Percentiles rank a stretch among this genome's conserved stretches.
phyloP scores from a whole-genome alignment of 176 grass and related monocot species.

The Guadua angustifolia region DNA sequence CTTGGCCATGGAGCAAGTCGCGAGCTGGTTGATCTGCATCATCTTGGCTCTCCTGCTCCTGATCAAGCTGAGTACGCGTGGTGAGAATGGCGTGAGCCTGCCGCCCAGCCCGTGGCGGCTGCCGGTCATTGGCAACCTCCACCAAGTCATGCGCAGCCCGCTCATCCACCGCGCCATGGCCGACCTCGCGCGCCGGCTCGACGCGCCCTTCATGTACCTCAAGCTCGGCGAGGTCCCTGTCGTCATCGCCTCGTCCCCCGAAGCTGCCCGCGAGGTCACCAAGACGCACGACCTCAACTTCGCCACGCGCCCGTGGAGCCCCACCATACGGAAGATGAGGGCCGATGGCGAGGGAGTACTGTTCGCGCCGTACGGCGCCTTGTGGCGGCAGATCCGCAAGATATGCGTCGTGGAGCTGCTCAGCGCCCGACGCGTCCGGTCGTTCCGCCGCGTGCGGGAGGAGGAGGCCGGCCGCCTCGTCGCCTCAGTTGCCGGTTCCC shows the following conservation, averaged over 20 bases:
- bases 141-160: neutral
- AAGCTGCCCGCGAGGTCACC: constrained; percentile 28
- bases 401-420: constrained; percentile 47
- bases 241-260: constrained; percentile 34
- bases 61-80: no score
- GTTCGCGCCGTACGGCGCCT: constrained; percentile 47
- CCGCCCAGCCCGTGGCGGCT: constrained; percentile 36
- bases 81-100: neutral
- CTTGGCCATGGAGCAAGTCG: no score
- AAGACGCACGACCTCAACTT: constrained; percentile 41
- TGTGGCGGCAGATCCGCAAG: constrained; percentile 64
- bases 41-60: no score
- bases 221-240: constrained; percentile 31
- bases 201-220: constrained; percentile 37
- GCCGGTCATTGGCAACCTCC: constrained; percentile 37
- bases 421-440: constrained; percentile 15
- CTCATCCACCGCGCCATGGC: constrained; percentile 8
- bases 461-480: constrained; percentile 13
- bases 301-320: neutral
- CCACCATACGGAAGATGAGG: no score
- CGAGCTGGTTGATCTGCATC: no score
- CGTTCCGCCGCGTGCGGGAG: neutral
- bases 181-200: neutral
- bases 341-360: neutral
- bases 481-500: neutral